A percentile compares a stretch with the other conserved stretches of the same genome.
phyloP scores from a whole-genome alignment of 495 filamentous ascomycete genomes.

The Penicillium psychrofluorescens region DNA sequence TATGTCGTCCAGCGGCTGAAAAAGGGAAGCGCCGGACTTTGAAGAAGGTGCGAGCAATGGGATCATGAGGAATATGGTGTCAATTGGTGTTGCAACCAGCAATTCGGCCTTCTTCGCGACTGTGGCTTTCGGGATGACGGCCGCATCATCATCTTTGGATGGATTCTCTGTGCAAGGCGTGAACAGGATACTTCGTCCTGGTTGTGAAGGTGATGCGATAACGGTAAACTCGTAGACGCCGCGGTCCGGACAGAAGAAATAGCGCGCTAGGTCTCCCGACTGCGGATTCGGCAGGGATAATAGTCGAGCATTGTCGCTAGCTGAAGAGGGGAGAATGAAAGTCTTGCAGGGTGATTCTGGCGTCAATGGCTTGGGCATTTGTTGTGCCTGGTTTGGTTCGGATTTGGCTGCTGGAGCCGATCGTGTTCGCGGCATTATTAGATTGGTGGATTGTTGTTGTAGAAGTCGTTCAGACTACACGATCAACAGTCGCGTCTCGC shows the following conservation, averaged over 20 bases:
- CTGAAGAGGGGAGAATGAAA: conserved; percentile 71
- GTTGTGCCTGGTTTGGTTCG: conserved; percentile 6
- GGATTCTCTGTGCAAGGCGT: conserved; percentile 11
- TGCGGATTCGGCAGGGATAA: conserved; percentile 75
- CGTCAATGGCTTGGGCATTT: conserved; percentile 7
- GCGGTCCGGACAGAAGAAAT: conserved; percentile 67
- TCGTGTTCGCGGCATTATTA: conserved; percentile 15
- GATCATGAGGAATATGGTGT: conserved; percentile 77
- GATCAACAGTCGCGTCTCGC: no score
- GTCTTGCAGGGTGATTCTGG: conserved; percentile 50
- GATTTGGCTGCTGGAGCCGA: conserved; percentile 19
- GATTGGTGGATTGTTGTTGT: no score
- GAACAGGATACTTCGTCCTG: conserved; percentile 28
- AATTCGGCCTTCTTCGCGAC: conserved; percentile 59
- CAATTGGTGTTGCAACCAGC: conserved; percentile 74
- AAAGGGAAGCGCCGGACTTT: conserved; percentile 44
- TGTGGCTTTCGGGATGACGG: conserved; percentile 7
- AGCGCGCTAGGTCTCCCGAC: conserved; percentile 55
- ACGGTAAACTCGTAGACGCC: conserved; percentile 86
- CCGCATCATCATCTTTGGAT: conserved; percentile 2
- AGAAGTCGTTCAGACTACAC: no score
- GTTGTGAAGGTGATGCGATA: conserved; percentile 50
- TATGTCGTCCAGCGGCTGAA: conserved; percentile 74
- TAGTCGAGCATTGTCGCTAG: conserved; percentile 58
- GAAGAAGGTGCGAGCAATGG: conserved; percentile 49